Conservation (phyloP, 2,329 filamentous ascomycete genomes). For the Aspergillus hiratsukae region DNA sequence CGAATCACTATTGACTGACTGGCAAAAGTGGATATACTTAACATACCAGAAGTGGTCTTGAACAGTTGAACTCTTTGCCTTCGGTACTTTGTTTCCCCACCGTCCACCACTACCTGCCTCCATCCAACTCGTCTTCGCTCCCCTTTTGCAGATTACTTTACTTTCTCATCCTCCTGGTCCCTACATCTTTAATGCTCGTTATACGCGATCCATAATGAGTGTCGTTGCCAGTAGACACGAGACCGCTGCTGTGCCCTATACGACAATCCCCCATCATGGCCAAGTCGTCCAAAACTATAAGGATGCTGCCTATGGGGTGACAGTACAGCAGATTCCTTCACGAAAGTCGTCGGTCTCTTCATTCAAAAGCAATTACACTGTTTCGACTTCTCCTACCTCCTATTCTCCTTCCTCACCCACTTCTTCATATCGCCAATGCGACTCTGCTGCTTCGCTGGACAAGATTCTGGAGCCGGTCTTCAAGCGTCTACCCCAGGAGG, state of each 20-base stretch:
- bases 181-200: conserved; percentile 10
- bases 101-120: background rate
- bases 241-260: conserved; percentile 29
- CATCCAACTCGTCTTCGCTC: background rate
- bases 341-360: conserved; percentile 35
- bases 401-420: conserved; percentile 36
- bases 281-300: conserved; percentile 24
- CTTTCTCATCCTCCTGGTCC: conserved; percentile 1
- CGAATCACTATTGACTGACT: background rate
- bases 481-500: conserved; percentile 48
- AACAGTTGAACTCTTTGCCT: background rate
- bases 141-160: conserved; percentile 6
- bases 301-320: conserved; percentile 24
- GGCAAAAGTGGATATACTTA: background rate
- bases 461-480: conserved; percentile 34
- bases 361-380: conserved; percentile 34
- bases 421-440: conserved; percentile 33
- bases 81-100: background rate
- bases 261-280: conserved; percentile 21
- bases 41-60: background rate
- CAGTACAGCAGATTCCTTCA: conserved; percentile 28
- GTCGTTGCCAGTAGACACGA: conserved; percentile 38
- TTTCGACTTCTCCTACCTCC: conserved; percentile 34
- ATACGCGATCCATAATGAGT: conserved; percentile 32
- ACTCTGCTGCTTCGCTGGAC: conserved; percentile 34